Evolutionary conservation across 805 yeast species (phyloP), one percentile per base, ranked within the genome.

Genomic region (Ogataea pignaliae): DNA sequence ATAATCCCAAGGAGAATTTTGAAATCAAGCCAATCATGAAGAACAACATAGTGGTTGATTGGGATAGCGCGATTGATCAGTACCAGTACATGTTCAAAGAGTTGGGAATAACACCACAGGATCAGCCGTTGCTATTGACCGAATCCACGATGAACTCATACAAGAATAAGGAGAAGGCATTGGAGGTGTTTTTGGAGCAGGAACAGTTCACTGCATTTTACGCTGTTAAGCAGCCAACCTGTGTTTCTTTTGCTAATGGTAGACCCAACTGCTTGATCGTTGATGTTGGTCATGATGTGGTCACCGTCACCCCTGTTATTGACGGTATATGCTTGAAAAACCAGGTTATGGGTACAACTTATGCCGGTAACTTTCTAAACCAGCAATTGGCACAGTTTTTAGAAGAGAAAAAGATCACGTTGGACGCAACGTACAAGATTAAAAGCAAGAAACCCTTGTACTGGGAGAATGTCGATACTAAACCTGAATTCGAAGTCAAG

Each of bases 181-280:
- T 90, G 57, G 95, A 89, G 63, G 70, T 78, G 1, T 73, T 85
- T 35, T 72, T 85, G 46, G 96, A 88, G 58, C 66, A 71, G 12
- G 73, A 83, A 59, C 72, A 78, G 32, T 84, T 83, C 53, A 90
- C 93, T 33, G 97, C 95, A 0, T 78, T 87, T 45, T 90, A 83
- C 59, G 61, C 87, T 18, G 89, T 87, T 12, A 83, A 88, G 45
- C 74, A 83, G 9, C 91, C 97, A n/a, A 83, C 95, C 0, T 85
- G 95, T 66, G 81, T 85, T 1, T 81, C 96, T 1, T 90, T 90
- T 65, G 89, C 91, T 10, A 84, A 85, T 51, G 96, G 96, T 3
- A 75, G 95, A 60, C 89, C 95, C 37, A 84, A 83, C 47, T 88
- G 95, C 60, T 69, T 88, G 29, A 88, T 88, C 34, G 91, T 88